Conservation (phyloP, 78 protist genomes). For the Dictyostelium capitatum region DNA sequence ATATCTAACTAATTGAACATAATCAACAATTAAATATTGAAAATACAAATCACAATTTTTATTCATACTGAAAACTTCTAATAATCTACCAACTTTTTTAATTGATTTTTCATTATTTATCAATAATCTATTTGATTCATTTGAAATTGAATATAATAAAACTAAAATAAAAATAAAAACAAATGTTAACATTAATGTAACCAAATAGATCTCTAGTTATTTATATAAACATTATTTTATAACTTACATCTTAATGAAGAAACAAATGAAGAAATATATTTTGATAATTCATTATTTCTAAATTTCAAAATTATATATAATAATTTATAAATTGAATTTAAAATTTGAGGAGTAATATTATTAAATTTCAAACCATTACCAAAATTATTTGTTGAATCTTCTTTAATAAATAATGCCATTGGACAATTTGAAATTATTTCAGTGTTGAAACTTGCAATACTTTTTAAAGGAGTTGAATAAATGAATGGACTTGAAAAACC, state of each 20-base stretch:
- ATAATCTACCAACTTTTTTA: constrained; percentile 32
- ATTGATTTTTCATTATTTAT: constrained; percentile 14
- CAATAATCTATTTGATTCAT: not conserved
- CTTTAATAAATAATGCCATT: constrained; percentile 24
- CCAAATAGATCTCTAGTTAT: no score
- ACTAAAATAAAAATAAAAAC: constrained; percentile 1
- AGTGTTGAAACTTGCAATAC: not conserved
- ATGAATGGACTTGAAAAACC: constrained; percentile 38
- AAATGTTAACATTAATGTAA: not conserved
- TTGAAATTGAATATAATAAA: constrained; percentile 31
- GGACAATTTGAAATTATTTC: constrained; percentile 13
- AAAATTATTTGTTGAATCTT: not conserved
- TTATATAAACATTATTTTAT: not conserved
- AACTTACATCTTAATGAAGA: constrained; percentile 63
- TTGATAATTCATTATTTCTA: constrained; percentile 4
- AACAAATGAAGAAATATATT: constrained; percentile 18
- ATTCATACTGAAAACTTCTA: constrained; percentile 28
- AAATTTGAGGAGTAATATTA: not conserved
- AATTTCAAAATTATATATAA: constrained; percentile 18
- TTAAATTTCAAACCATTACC: not conserved
- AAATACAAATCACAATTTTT: constrained; percentile 7
- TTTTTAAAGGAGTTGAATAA: constrained; percentile 22
- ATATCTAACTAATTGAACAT: constrained; percentile 33
- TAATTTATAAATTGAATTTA: constrained; percentile 24
- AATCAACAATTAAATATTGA: constrained; percentile 40